Base-by-base conservation (phyloP, 2,329 filamentous ascomycete species). In the Calonectria leucothoes region DNA sequence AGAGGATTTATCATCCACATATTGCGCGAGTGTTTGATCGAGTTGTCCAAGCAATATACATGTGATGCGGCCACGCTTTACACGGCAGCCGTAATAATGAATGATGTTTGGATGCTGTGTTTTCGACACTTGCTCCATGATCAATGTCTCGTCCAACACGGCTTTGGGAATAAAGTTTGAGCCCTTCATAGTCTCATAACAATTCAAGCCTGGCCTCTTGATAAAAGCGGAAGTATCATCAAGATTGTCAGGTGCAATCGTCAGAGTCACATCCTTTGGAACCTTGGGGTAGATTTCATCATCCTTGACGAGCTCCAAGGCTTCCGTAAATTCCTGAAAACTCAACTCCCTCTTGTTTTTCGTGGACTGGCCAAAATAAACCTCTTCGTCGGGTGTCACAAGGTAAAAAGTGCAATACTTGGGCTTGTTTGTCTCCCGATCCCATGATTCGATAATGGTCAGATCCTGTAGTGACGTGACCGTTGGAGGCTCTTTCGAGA, bases 391-490 rank as follows among this genome's bases (percentile, higher is more conserved):
- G 10, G 49, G 33, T 1, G 70, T 73, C 15, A 73, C 42, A 12
- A 64, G 45, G 39, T 73, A 73, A 29, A 75, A 73, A 14, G 73
- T 73, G 33, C 69, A 52, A 39, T 66, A 70, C 55, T 73, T 69
- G n/a, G 51, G 55, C 27, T 48, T 64, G 25, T 70, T 69, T 12
- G 57, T n/a, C 35, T 72, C 37, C 1, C 45, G 6, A 25, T 72
- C 70, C 66, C 70, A 72, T 8, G 70, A 29, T 27, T 73, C 71
- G 17, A 73, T 63, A 10, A 73, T 69, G 11, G 66, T 70, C 23
- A 73, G 45, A 35, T 73, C 71, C 25, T 61, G 59, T 6, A 66
- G 51, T 1, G 57, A 66, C 20, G 66, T 51, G 10, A 72, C 52
- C 11, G 35, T 25, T 27, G 64, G 70, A n/a, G 70, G 42, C 42